phyloP scores from a whole-genome alignment of 2,329 filamentous ascomycete genomes.

The Plenodomus biglobosus region DNA sequence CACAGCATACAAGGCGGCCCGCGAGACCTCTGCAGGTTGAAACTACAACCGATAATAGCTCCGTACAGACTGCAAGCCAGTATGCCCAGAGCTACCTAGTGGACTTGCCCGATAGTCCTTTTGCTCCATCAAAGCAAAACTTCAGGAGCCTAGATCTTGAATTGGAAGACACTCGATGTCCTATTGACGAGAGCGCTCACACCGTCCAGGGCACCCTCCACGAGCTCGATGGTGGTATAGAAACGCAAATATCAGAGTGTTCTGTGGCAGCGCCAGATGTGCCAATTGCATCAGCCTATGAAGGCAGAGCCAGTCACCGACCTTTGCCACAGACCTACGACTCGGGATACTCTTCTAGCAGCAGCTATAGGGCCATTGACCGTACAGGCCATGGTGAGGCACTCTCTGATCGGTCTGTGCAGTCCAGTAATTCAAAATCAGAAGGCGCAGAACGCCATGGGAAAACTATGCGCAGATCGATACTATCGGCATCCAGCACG shows the following conservation, averaged over 20 bases:
- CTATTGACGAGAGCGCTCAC: slow-evolving; percentile 14
- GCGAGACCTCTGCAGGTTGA: neutral
- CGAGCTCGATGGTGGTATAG: slow-evolving; percentile 6
- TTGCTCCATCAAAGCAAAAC: slow-evolving; percentile 4
- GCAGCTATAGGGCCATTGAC: slow-evolving; percentile 24
- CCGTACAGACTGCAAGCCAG: slow-evolving; percentile 17
- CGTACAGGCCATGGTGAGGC: slow-evolving; percentile 13
- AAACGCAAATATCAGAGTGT: neutral
- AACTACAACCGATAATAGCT: neutral
- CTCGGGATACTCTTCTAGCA: slow-evolving; percentile 46
- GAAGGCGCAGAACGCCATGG: neutral
- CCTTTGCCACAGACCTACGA: slow-evolving; percentile 38
- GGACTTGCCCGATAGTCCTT: slow-evolving; percentile 32
- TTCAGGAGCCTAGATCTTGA: slow-evolving; percentile 7
- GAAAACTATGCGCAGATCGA: neutral
- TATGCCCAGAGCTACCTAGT: slow-evolving; percentile 36
- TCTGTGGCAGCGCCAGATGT: slow-evolving; percentile 10
- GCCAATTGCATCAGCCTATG: slow-evolving; percentile 6
- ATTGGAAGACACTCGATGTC: slow-evolving; percentile 5
- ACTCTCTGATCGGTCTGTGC: slow-evolving; percentile 4
- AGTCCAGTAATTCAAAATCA: slow-evolving; percentile 8
- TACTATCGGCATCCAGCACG: neutral
- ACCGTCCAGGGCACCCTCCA: slow-evolving; percentile 29
- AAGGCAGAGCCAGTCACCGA: slow-evolving; percentile 11
- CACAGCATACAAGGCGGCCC: neutral